Conservation (phyloP, 768 basidiomycete genomes). For the Psilocybe tampanensis region DNA sequence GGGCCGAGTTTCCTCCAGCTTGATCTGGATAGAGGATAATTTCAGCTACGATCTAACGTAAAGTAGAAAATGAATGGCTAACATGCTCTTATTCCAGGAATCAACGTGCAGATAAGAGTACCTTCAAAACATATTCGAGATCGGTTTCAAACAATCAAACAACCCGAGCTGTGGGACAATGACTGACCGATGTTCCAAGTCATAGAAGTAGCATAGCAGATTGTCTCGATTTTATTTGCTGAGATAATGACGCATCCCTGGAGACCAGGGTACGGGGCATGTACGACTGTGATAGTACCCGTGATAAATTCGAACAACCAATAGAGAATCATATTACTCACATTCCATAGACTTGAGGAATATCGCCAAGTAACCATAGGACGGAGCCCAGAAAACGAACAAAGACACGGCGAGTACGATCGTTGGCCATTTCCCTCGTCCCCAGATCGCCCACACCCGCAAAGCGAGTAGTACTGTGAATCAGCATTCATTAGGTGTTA, state of each 20-base stretch:
- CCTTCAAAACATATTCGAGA: not conserved
- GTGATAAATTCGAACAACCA: not conserved
- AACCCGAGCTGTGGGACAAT: too few species aligned
- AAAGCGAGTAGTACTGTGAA: constrained; percentile 10
- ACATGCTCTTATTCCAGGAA: constrained; percentile 13
- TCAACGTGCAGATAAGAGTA: constrained; percentile 7
- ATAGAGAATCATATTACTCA: not conserved
- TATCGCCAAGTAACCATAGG: not conserved
- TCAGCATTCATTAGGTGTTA: too few species aligned
- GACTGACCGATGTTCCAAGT: constrained; percentile 14
- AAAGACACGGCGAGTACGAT: constrained; percentile 1
- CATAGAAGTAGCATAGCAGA: constrained; percentile 5
- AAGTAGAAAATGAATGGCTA: not conserved
- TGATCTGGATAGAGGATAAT: constrained; percentile 1
- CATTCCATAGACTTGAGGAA: constrained; percentile 10
- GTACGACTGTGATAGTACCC: not conserved
- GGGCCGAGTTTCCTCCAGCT: constrained; percentile 6
- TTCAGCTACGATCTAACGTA: not conserved
- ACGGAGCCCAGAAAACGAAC: not conserved
- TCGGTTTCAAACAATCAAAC: too few species aligned
- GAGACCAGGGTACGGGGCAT: not conserved
- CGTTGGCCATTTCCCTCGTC: constrained; percentile 1
- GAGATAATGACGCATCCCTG: constrained; percentile 7
- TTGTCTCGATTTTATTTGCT: not conserved
- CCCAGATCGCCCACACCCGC: constrained; percentile 17